Evolutionary conservation across 2,329 filamentous ascomycete species (phyloP), one percentile per base, ranked within the genome.

Genomic region (Sclerotinia glacialis): DNA sequence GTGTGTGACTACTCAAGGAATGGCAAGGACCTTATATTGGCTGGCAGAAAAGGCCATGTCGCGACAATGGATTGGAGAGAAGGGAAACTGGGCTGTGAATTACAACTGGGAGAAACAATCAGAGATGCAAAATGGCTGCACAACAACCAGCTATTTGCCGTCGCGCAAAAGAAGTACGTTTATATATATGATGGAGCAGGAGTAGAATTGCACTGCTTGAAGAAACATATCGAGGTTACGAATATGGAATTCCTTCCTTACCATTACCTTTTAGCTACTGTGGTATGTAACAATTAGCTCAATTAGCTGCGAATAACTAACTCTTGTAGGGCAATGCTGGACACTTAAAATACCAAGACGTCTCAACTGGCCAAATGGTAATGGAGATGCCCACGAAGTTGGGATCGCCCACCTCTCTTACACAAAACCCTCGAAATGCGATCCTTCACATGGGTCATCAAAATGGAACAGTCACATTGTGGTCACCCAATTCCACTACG

Each of bases 221-320:
- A 88, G 78, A 95, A 95, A 77, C 94, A 97, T 77, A 86, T 91
- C 69, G 95, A 99, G 77, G 91, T 96, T 18, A 90, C 91, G 16
- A 89, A 96, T 78, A 92, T 99, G 84, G 92, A 98, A 78, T 99
- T 97, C 76, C 81, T 98, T 18, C 94, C 94, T 0, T 98, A 97
- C 76, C 95, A 99, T 77, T 99, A 96, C 77, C 86, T 99, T 52
- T 83, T 99, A 59, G 91, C 91, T 23, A 96, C 93, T 23, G 85
- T 94, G 74, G 89, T 91, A 78, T 82, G 88, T 83, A 67, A 50
- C 11, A 14, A 8, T 8, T 2, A 1, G 21, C 23, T 42, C 16
- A 28, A 50, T 34, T 16, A 11, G 23, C 40, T 34, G n/a, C 26
- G 16, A 11, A 23, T 40, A 52, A 40, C 69, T 76, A 69, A 76